phyloP scores from a whole-genome alignment of 164 flowering plant genomes.

The Chimonanthus salicifolius region DNA sequence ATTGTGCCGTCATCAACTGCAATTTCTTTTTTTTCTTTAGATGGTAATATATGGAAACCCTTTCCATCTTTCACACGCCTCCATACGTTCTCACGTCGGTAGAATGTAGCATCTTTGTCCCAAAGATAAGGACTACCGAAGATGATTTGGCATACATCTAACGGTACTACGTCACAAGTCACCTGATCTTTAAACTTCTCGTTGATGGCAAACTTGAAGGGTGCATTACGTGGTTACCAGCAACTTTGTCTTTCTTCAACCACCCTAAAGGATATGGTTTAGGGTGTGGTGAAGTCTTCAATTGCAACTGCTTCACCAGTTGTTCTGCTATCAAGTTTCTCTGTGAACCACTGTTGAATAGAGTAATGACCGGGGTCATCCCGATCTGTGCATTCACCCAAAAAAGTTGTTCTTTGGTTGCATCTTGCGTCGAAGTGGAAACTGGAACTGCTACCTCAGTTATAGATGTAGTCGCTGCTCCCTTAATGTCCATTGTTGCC shows the following conservation, averaged over 20 bases:
- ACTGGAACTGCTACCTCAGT: too few species aligned
- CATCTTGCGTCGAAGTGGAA: background rate
- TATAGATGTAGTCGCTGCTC: background rate
- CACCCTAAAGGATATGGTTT: background rate
- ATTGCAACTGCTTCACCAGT: too few species aligned
- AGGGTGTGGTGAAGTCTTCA: too few species aligned
- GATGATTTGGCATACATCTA: constrained; percentile 1
- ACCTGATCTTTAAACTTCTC: constrained; percentile 1
- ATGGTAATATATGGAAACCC: background rate
- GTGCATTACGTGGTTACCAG: background rate
- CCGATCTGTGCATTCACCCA: background rate
- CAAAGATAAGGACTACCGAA: constrained; percentile 2
- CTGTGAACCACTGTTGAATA: too few species aligned
- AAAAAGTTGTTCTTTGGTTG: background rate
- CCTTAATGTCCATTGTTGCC: background rate
- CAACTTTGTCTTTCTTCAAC: background rate
- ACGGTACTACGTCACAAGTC: constrained; percentile 1
- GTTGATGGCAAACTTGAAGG: constrained; percentile 5
- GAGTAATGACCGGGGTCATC: background rate
- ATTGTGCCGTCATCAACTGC: background rate
- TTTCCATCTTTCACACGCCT: background rate
- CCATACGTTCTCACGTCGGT: background rate
- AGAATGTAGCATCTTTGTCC: constrained; percentile 1
- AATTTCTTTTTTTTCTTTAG: background rate
- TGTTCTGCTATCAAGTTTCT: too few species aligned